phyloP scores from a whole-genome alignment of 805 yeast genomes.

The Ogataea pini region DNA sequence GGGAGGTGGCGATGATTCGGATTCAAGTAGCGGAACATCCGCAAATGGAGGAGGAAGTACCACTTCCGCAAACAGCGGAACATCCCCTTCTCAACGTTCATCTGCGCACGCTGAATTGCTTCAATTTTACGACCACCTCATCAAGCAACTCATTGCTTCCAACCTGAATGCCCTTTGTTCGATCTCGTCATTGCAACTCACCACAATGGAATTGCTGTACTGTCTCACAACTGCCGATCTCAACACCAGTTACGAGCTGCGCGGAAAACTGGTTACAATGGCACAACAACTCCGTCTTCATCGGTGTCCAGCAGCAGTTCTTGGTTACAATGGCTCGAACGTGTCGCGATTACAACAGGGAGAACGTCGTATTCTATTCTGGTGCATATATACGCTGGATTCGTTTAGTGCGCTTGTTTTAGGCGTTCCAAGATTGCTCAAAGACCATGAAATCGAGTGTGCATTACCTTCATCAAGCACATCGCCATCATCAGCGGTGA shows the following conservation, averaged over 20 bases:
- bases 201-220: conserved; percentile 68
- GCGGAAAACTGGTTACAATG: conserved; percentile 79
- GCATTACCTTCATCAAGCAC: conserved; percentile 61
- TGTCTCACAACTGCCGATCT: conserved; percentile 74
- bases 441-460: conserved; percentile 83
- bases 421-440: conserved; percentile 80
- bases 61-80: background rate
- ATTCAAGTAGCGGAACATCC: conserved; percentile 1
- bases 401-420: conserved; percentile 70
- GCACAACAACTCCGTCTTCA: conserved; percentile 83
- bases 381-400: conserved; percentile 82
- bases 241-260: conserved; percentile 68
- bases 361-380: conserved; percentile 76
- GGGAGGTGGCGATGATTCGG: conserved; percentile 16
- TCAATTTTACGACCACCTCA: conserved; percentile 58
- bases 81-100: conserved; percentile 3
- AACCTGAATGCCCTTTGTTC: conserved; percentile 62
- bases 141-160: conserved; percentile 62
- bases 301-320: conserved; percentile 82
- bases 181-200: conserved; percentile 66
- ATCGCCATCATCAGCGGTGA: conserved; percentile 10
- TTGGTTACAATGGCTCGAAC: conserved; percentile 63
- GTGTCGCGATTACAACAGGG: conserved; percentile 74
- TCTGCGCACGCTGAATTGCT: conserved; percentile 35
- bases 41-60: background rate